Base-by-base conservation (phyloP, 2,329 filamentous ascomycete species). In the Aspergillus sp. region DNA sequence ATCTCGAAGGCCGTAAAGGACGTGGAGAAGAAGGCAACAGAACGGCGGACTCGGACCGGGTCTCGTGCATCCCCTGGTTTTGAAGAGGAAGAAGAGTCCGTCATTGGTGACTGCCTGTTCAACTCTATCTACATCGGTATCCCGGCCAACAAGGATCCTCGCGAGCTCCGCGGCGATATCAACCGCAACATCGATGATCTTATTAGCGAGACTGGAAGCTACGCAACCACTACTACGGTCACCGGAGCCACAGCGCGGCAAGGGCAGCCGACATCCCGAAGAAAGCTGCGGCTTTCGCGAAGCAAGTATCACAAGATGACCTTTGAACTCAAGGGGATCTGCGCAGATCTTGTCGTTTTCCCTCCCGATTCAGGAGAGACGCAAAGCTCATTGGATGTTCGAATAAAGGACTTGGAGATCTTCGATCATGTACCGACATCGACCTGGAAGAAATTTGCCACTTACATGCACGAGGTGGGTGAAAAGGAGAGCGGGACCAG, bases 101-200 rank as follows among this genome's bases (percentile, higher is more conserved):
- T 90, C 6, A 96, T 98, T 75, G 92, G 92, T 6, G 96, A 99
- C 73, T 96, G 96, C 67, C 82, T 99, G 16, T 99, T 99, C 83
- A 98, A 99, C 73, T 99, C 95, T 0, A 96, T 99, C 56, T 99
- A 97, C 78, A 97, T 99, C 67, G 92, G 91, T 14, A 90, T 99
- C 18, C 90, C 94, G 0, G 85, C 90, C 11, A 95, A 93, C 67
- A 87, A 89, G 59, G 94, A 98, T 67, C 92, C 92, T 5, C 86
- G 86, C 55, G 91, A 96, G 31, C 83, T 98, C 10, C 83, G 91
- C 4, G 85, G 87, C 50, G 90, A 90, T 45, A 96, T 99, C 75
- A 96, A 97, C 70, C 87, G 90, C 58, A 87, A 94, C 39, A 85
- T 98, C 52, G 91, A 96, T 65, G 94, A 98, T 69, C 84, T 90